Conservation (phyloP, 2,329 filamentous ascomycete species). For the Alternaria rosae region DNA sequence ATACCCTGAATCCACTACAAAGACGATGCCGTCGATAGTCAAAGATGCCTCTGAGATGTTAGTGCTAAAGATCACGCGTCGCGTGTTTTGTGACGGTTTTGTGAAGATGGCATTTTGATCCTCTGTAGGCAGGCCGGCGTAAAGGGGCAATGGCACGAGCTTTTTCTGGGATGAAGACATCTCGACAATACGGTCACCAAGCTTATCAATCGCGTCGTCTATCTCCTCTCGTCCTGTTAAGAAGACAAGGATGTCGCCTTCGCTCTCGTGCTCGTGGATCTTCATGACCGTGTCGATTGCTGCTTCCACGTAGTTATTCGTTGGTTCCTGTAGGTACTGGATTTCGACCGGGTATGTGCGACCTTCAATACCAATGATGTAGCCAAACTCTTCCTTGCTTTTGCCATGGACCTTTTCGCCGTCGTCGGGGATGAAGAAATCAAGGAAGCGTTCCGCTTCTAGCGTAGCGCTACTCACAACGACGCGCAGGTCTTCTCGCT, state of each 20-base stretch:
- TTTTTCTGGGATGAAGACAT: conserved; percentile 66
- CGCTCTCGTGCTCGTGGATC: conserved; percentile 80
- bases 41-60: conserved; percentile 97
- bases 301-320: conserved; percentile 86
- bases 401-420: conserved; percentile 47
- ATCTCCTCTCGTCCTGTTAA: conserved; percentile 94
- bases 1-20: conserved; percentile 89
- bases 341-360: conserved; percentile 88
- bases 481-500: conserved; percentile 81
- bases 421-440: conserved; percentile 72
- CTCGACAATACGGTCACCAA: conserved; percentile 73
- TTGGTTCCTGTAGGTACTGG: conserved; percentile 78
- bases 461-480: conserved; percentile 93
- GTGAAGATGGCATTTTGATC: conserved; percentile 97
- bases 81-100: conserved; percentile 76
- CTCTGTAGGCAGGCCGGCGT: conserved; percentile 86
- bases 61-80: conserved; percentile 92
- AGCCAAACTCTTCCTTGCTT: conserved; percentile 56
- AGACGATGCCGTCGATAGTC: conserved; percentile 89
- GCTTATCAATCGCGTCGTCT: conserved; percentile 78
- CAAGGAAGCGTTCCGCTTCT: conserved; percentile 84
- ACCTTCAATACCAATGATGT: conserved; percentile 85
- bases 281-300: conserved; percentile 84
- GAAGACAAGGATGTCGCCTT: conserved; percentile 90
- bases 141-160: conserved; percentile 79